These are phyloP conservation scores for Straminergon stramineum DNA, from an alignment of 225 moss, liverwort and hornwort genomes.

Conservation along the genomic window DNA sequence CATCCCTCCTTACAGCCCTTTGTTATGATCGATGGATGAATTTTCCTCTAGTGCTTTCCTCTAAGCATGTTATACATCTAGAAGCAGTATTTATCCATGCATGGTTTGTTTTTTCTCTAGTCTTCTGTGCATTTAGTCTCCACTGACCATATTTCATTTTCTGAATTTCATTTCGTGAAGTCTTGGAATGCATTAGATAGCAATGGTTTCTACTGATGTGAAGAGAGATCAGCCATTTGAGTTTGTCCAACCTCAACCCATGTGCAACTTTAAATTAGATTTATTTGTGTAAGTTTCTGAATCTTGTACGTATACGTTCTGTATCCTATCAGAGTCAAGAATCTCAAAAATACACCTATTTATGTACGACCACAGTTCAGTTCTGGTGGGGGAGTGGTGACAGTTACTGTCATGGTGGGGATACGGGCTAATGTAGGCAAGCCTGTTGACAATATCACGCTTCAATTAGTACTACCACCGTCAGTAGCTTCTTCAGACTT, in stretches of 20 bases:
- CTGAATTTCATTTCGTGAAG: not conserved
- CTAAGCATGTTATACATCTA: not conserved
- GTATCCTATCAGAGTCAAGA: slow-evolving; percentile 56
- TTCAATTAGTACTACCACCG: slow-evolving; percentile 81
- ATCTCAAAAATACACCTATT: slow-evolving; percentile 76
- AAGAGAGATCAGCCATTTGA: not conserved
- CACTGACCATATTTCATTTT: not conserved
- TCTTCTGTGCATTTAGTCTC: not conserved
- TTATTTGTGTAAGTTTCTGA: not conserved
- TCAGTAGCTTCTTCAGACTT: slow-evolving; percentile 63
- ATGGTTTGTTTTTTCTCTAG: not conserved
- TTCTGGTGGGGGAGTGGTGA: slow-evolving; percentile 68
- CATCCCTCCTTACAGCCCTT: not conserved
- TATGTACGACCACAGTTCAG: slow-evolving; percentile 96
- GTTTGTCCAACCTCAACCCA: not conserved
- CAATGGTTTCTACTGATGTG: not conserved
- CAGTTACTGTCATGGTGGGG: slow-evolving; percentile 76
- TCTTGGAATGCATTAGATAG: not conserved
- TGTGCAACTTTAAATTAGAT: not conserved
- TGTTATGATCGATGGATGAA: not conserved
- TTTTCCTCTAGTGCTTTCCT: not conserved
- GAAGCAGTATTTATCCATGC: not conserved
- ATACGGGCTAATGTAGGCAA: slow-evolving; percentile 84
- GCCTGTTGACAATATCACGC: slow-evolving; percentile 71
- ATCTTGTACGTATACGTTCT: not conserved